phyloP scores from a whole-genome alignment of 2,329 filamentous ascomycete species.

The Phaeosphaeria sp. region DNA sequence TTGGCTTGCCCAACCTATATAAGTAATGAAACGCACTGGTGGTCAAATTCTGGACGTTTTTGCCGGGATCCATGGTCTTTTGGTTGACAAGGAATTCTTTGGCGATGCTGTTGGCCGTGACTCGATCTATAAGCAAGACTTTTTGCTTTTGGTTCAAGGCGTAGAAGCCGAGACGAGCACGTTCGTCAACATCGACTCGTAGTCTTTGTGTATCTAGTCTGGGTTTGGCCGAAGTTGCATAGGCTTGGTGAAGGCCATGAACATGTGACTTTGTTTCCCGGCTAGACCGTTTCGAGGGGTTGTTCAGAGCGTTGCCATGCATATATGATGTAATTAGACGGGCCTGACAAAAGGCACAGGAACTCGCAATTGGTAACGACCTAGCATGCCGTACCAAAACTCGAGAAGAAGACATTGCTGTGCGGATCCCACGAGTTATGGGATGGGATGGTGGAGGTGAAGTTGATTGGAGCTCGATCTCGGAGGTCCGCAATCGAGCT shows the following conservation, averaged over 20 bases:
- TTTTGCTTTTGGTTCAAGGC: conserved; percentile 22
- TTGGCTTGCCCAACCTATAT: not conserved
- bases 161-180: conserved; percentile 27
- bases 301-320: not conserved
- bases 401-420: conserved; percentile 29
- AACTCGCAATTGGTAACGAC: not conserved
- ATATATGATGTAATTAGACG: not conserved
- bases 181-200: conserved; percentile 29
- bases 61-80: conserved; percentile 22
- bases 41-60: conserved; percentile 24
- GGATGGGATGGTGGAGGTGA: not conserved
- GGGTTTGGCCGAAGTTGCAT: conserved; percentile 16
- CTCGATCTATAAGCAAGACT: conserved; percentile 19
- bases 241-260: conserved; percentile 4
- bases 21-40: conserved; percentile 22
- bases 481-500: conserved; percentile 23
- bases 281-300: not conserved
- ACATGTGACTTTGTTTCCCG: not conserved
- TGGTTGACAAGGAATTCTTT: conserved; percentile 30
- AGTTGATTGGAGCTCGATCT: conserved; percentile 8
- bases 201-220: conserved; percentile 21
- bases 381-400: not conserved
- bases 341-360: not conserved
- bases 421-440: not conserved
- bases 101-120: conserved; percentile 30